Percentiles rank a stretch among this genome's conserved stretches.
These are phyloP conservation scores for Eucalyptus viminalis DNA, from an alignment of 345 rosid genomes.

Conservation along the genomic window DNA sequence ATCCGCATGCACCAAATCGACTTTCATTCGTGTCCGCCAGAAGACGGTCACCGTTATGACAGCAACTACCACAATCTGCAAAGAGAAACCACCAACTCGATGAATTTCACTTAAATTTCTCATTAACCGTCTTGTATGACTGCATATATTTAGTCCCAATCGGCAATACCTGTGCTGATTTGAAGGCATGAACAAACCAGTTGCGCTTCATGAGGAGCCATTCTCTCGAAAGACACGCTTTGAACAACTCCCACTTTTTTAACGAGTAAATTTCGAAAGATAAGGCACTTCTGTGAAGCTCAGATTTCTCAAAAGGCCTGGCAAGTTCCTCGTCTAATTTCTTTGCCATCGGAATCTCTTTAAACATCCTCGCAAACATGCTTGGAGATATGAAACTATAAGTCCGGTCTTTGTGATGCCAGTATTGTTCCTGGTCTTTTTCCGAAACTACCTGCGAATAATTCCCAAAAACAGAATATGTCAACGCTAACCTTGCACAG, in stretches of 20 bases:
- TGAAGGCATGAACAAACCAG: conserved; percentile 24
- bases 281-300: conserved; percentile 18
- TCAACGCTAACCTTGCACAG: background rate
- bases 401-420: conserved; percentile 21
- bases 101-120: background rate
- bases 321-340: conserved; percentile 24
- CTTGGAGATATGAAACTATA: conserved; percentile 31
- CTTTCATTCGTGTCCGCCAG: conserved; percentile 14
- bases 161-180: conserved; percentile 21
- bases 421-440: conserved; percentile 62
- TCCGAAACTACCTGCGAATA: conserved; percentile 32
- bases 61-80: conserved; percentile 28
- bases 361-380: conserved; percentile 23
- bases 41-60: conserved; percentile 25
- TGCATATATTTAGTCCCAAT: background rate
- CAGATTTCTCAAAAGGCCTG: conserved; percentile 20
- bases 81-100: background rate
- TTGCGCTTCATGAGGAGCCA: conserved; percentile 48
- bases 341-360: conserved; percentile 18
- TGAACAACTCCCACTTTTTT: conserved; percentile 43
- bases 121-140: background rate
- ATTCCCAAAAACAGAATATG: background rate
- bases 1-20: conserved; percentile 13
- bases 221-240: conserved; percentile 53
- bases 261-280: conserved; percentile 29